Percentiles rank a stretch among this genome's conserved stretches.
These are phyloP conservation scores for Malbranchea zuffiana DNA, from an alignment of 2,329 filamentous ascomycete genomes.

Conservation along the genomic window DNA sequence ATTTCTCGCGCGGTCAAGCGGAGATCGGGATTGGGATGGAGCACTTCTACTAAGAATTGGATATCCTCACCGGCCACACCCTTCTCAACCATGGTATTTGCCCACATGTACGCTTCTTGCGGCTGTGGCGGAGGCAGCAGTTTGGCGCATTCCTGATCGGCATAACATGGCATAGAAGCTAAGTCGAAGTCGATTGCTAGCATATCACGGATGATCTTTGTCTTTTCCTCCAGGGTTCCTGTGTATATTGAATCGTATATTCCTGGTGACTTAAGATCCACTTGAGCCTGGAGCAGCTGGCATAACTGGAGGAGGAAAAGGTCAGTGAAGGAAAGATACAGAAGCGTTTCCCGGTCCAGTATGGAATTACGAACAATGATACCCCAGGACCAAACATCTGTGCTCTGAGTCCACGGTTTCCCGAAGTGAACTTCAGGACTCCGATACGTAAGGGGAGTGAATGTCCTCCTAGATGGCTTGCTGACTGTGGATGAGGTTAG, in stretches of 20 bases:
- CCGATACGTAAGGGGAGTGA: constrained; percentile 14
- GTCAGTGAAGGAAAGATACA: neutral
- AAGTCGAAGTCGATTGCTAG: constrained; percentile 15
- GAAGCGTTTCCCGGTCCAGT: no score
- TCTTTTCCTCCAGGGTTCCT: constrained; percentile 12
- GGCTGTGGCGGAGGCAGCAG: constrained; percentile 13
- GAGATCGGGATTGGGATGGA: constrained; percentile 13
- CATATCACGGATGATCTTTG: constrained; percentile 11
- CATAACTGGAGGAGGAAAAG: constrained; percentile 10
- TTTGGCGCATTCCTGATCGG: constrained; percentile 11
- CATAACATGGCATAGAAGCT: constrained; percentile 12
- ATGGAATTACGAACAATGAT: constrained; percentile 13
- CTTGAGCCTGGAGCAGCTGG: constrained; percentile 13
- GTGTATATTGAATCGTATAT: constrained; percentile 14
- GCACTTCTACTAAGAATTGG: constrained; percentile 14
- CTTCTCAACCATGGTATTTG: constrained; percentile 15
- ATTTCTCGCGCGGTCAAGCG: constrained; percentile 14
- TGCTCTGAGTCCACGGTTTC: constrained; percentile 14
- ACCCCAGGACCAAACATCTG: constrained; percentile 17
- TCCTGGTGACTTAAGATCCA: constrained; percentile 14
- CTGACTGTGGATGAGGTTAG: constrained; percentile 11
- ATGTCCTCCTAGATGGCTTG: constrained; percentile 12
- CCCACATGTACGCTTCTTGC: constrained; percentile 17
- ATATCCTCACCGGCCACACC: constrained; percentile 16
- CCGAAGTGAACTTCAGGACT: constrained; percentile 15